These are phyloP conservation scores for Candida vaughaniae DNA, from an alignment of 805 yeast species.

Conservation along the genomic window DNA sequence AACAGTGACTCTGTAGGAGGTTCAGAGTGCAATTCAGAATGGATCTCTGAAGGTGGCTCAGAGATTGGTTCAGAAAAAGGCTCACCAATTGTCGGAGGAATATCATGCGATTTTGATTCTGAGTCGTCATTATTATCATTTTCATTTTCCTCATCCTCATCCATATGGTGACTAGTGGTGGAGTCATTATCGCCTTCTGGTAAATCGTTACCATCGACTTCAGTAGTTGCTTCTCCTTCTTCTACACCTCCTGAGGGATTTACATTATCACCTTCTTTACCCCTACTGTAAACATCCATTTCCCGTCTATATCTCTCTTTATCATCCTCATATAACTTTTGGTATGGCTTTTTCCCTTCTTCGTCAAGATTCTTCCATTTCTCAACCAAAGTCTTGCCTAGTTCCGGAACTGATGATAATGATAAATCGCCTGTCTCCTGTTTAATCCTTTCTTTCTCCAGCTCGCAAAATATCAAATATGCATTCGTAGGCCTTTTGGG, in stretches of 20 bases:
- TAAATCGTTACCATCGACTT: slow-evolving; percentile 2
- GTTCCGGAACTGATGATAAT: slow-evolving; percentile 43
- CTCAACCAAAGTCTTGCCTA: slow-evolving; percentile 77
- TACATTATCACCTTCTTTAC: slow-evolving; percentile 15
- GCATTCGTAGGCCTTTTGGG: slow-evolving; percentile 93
- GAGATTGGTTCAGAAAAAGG: slow-evolving; percentile 3
- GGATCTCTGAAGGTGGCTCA: slow-evolving; percentile 8
- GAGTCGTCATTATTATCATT: slow-evolving; percentile 7
- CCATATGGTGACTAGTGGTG: not conserved
- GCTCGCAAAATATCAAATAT: slow-evolving; percentile 81
- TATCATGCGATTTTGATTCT: slow-evolving; percentile 3
- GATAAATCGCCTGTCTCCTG: slow-evolving; percentile 46
- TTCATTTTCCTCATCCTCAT: slow-evolving; percentile 4
- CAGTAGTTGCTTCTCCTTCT: slow-evolving; percentile 10
- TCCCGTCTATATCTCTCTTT: slow-evolving; percentile 72
- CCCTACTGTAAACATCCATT: slow-evolving; percentile 53
- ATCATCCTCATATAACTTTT: slow-evolving; percentile 75
- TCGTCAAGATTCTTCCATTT: slow-evolving; percentile 78
- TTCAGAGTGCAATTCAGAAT: slow-evolving; percentile 6
- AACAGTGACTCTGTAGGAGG: slow-evolving; percentile 9
- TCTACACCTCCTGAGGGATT: slow-evolving; percentile 1
- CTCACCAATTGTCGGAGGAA: not conserved
- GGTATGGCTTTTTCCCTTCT: slow-evolving; percentile 69
- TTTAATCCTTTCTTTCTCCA: slow-evolving; percentile 72
- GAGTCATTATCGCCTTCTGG: not conserved